Base-by-base conservation (phyloP, 1,139 yeast species). In the Magnusiomyces sp. region DNA sequence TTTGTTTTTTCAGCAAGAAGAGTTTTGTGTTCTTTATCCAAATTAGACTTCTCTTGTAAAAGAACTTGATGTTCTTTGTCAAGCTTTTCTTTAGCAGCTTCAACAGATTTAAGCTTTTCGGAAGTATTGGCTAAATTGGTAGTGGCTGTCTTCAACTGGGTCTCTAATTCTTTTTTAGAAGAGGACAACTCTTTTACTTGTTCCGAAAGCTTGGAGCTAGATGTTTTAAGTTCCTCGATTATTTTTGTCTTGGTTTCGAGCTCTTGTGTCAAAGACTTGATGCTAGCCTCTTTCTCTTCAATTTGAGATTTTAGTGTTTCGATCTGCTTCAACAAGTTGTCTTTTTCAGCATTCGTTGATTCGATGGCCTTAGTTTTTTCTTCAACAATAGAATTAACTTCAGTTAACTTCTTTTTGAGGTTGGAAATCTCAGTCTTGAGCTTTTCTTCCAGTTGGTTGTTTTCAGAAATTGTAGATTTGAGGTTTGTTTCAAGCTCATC, bases 1-100 rank as follows among this genome's bases (percentile, higher is more conserved):
- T 47, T 47, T 2, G 41, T 52, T 17, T 48, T 55, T 17, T 52
- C 52, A 29, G 55, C 53, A 23, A 55, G 48, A 5, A 56, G 52
- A 5, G 53, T 46, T 19, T 53, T 48, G 23, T 49, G 39, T 33
- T 56, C 47, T 5, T 19, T 48, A 6, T 45, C 44, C 23, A 50
- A 36, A 1, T 29, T 36, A 1, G 40, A 49, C 6, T 57, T 55
- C 13, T 51, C 59, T 5, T 51, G 31, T 19, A 34, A 23, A 29
- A 44, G 23, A 27, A 41, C 47, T 31, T 17, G 45, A 29, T 41
- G 48, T 13, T 44, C 44, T 17, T 39, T 50, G 40, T 38, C 31
- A 47, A 47, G 46, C 27, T 45, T 40, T 39, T 53, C 50, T 43
- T 42, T 27, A 33, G 49, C 31, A 33, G 42, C 17, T 29, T 49